Evolutionary conservation across 371 early-diverging fungal genomes (phyloP).

Genomic region (Batkoa obscura): DNA sequence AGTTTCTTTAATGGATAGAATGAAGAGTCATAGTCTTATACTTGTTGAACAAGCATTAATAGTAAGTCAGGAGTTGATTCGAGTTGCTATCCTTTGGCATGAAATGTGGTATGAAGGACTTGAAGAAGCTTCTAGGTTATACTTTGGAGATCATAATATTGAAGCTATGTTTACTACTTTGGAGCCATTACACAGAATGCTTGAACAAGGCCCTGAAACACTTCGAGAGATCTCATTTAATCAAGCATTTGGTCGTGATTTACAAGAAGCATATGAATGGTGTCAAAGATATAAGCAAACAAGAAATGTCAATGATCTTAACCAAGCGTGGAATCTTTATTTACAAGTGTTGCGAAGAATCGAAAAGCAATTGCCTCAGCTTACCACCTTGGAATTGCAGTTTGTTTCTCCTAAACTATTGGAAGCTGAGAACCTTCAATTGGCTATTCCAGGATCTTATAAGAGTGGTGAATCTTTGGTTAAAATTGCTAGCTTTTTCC

Average conservation of each 20-base stretch:
- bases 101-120: slow-evolving; percentile 97
- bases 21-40: slow-evolving; percentile 58
- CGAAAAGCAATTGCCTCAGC: slow-evolving; percentile 59
- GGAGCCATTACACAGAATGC: slow-evolving; percentile 74
- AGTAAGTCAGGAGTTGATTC: slow-evolving; percentile 90
- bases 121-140: slow-evolving; percentile 79
- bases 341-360: slow-evolving; percentile 75
- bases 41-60: slow-evolving; percentile 88
- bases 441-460: slow-evolving; percentile 89
- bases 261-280: slow-evolving; percentile 84
- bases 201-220: slow-evolving; percentile 84
- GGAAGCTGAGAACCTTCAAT: slow-evolving; percentile 62
- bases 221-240: slow-evolving; percentile 84
- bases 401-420: slow-evolving; percentile 81
- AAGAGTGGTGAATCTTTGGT: slow-evolving; percentile 71
- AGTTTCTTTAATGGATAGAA: slow-evolving; percentile 77
- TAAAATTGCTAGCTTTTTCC: slow-evolving; percentile 70
- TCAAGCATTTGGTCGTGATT: slow-evolving; percentile 81
- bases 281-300: slow-evolving; percentile 62
- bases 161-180: slow-evolving; percentile 84
- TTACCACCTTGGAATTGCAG: slow-evolving; percentile 70
- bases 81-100: slow-evolving; percentile 90
- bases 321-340: slow-evolving; percentile 94
- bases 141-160: slow-evolving; percentile 69
- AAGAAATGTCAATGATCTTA: slow-evolving; percentile 57